phyloP scores from a whole-genome alignment of 1,284 basidiomycete genomes.

The Termitomyces sp. region DNA sequence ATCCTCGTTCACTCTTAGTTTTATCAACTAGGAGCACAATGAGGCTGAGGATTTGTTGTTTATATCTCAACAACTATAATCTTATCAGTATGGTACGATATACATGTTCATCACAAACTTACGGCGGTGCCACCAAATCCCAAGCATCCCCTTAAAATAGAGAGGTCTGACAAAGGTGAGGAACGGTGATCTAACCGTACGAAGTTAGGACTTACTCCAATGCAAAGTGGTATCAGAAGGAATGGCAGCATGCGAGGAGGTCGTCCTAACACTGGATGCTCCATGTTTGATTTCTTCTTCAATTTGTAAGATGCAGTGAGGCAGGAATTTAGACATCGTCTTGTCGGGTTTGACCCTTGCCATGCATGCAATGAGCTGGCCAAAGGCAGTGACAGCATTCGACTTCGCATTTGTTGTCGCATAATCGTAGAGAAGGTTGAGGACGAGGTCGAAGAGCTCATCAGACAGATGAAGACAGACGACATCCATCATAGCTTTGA shows the following conservation, averaged over 20 bases:
- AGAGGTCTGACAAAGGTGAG: constrained; percentile 49
- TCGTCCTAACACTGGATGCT: constrained; percentile 88
- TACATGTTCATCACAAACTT: constrained; percentile 22
- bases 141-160: constrained; percentile 74
- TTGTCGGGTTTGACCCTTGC: constrained; percentile 76
- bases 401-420: constrained; percentile 82
- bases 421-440: constrained; percentile 85
- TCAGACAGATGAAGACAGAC: constrained; percentile 89
- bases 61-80: constrained; percentile 65
- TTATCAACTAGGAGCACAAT: constrained; percentile 69
- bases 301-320: constrained; percentile 78
- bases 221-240: constrained; percentile 91
- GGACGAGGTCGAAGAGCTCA: constrained; percentile 79
- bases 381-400: constrained; percentile 87
- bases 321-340: constrained; percentile 78
- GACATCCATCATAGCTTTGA: constrained; percentile 80
- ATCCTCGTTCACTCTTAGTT: constrained; percentile 88
- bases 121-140: constrained; percentile 67
- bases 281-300: constrained; percentile 85
- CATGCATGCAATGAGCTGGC: constrained; percentile 84
- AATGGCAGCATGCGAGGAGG: constrained; percentile 76
- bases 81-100: constrained; percentile 4
- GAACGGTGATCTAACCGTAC: constrained; percentile 1
- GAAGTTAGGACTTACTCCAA: constrained; percentile 66
- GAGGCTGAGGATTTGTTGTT: constrained; percentile 64